Base-by-base conservation (phyloP, 805 yeast species). In the Candida xyloterini region DNA sequence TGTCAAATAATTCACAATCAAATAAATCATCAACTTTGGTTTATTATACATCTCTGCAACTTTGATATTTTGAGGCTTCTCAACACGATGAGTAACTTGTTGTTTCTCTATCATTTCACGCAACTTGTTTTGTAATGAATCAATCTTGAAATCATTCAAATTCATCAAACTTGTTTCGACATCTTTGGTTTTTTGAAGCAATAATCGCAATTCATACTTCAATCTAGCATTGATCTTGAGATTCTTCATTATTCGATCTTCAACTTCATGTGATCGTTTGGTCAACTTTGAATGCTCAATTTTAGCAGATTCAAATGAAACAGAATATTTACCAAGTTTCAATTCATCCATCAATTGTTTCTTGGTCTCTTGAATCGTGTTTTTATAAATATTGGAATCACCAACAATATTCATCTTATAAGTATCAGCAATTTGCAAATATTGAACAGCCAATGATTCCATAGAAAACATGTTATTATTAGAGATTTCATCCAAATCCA, bases 141-240 rank as follows among this genome's bases (percentile, higher is more conserved):
- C 45, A 31, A 40, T 78, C 69, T 62, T 65, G 49, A 63, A 59
- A 30, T 62, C 63, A 33, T 57, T 47, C 28, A 65, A 40, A n/a
- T 62, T 57, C 32, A 54, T 56, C 27, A 63, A 45, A 31, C 79
- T 71, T 20, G 79, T 80, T 50, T 81, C 85, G 7, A 83, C 81
- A 50, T 84, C 93, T 30, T 76, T 71, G 33, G 84, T 71, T 48
- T 83, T 79, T 15, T 74, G 71, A 23, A 71, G 71, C 22, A 84
- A 58, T 29, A 80, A 63, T 15, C 84, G 62, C 31, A 79, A 64
- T 53, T 84, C 91, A 56, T 84, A 84, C 49, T 78, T 76, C 35
- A 84, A 57, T 45, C 81, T 67, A 3, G 85, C 79, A 24, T 76
- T 73, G 35, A 77, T 61, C 7, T 80, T 73, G 35, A 73, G 75